phyloP scores from a whole-genome alignment of 768 basidiomycete species.

The Filobasidium wieringae region DNA sequence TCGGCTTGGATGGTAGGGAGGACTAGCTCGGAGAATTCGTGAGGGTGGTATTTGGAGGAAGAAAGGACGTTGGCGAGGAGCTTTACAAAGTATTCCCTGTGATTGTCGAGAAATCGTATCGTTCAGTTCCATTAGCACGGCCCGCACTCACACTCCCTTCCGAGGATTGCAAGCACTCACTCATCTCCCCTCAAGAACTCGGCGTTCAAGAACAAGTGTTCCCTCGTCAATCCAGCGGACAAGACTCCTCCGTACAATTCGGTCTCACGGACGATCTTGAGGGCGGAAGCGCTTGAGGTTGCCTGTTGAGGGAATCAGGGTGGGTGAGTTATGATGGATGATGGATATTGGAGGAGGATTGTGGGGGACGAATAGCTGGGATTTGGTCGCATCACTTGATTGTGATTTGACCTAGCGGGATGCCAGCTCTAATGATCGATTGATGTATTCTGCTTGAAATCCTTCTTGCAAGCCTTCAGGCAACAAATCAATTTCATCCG shows the following conservation, averaged over 20 bases:
- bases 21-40: constrained; percentile 45
- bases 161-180: constrained; percentile 47
- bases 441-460: too few relatives aligned
- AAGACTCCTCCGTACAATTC: constrained; percentile 89
- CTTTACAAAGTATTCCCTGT: constrained; percentile 77
- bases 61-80: constrained; percentile 73
- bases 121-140: not conserved
- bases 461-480: too few relatives aligned
- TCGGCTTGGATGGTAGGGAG: constrained; percentile 59
- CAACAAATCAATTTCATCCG: too few relatives aligned
- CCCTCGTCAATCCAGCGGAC: constrained; percentile 68
- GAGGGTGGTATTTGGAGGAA: constrained; percentile 54
- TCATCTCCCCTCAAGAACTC: constrained; percentile 93
- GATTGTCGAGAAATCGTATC: not conserved
- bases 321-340: not conserved
- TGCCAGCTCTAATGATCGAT: too few relatives aligned
- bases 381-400: too few relatives aligned
- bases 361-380: not conserved
- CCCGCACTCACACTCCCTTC: not conserved
- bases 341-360: not conserved
- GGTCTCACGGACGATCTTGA: constrained; percentile 81
- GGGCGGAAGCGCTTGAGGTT: constrained; percentile 69
- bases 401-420: too few relatives aligned
- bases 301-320: constrained; percentile 46
- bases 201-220: constrained; percentile 84